Percentiles rank a stretch among this genome's conserved stretches.
phyloP scores from a whole-genome alignment of 2,329 filamentous ascomycete species.

The Lecanosticta acicola region DNA sequence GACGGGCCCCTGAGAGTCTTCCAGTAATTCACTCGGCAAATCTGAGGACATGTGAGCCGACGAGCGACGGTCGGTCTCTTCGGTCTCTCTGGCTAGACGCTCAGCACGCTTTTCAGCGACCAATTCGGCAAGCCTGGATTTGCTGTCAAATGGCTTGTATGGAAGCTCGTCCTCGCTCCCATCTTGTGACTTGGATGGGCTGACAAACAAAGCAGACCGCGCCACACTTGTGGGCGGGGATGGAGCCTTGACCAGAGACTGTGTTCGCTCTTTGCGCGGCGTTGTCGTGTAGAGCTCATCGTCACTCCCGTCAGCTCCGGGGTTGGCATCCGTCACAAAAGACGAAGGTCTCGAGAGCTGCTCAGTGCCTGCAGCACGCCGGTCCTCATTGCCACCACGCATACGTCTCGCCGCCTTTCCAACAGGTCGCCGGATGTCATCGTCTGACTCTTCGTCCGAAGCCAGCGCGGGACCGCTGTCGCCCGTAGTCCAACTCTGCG shows the following conservation, averaged over 20 bases:
- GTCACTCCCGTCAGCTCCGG: conserved; percentile 6
- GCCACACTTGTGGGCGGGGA: conserved; percentile 14
- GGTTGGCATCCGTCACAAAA: neutral
- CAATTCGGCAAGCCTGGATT: conserved; percentile 27
- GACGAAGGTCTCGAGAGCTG: neutral
- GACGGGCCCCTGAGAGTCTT: conserved; percentile 17
- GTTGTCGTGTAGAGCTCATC: conserved; percentile 30
- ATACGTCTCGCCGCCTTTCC: conserved; percentile 29
- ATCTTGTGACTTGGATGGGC: conserved; percentile 24
- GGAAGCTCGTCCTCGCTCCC: conserved; percentile 25
- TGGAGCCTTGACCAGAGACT: conserved; percentile 1
- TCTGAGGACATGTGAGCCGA: conserved; percentile 21
- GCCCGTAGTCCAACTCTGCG: no score
- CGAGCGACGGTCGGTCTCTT: conserved; percentile 6
- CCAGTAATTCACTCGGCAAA: conserved; percentile 23
- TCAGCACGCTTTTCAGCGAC: conserved; percentile 30
- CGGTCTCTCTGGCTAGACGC: conserved; percentile 24
- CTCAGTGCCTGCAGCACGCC: neutral
- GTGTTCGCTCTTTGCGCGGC: conserved; percentile 13
- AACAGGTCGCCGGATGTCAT: conserved; percentile 23
- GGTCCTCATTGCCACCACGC: conserved; percentile 14
- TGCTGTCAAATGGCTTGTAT: conserved; percentile 16
- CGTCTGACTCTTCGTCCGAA: conserved; percentile 18
- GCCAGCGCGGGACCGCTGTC: no score
- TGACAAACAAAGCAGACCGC: conserved; percentile 27